These are phyloP conservation scores for Basidiobolus heterosporus DNA, from an alignment of 371 early-diverging fungal species.

Conservation along the genomic window DNA sequence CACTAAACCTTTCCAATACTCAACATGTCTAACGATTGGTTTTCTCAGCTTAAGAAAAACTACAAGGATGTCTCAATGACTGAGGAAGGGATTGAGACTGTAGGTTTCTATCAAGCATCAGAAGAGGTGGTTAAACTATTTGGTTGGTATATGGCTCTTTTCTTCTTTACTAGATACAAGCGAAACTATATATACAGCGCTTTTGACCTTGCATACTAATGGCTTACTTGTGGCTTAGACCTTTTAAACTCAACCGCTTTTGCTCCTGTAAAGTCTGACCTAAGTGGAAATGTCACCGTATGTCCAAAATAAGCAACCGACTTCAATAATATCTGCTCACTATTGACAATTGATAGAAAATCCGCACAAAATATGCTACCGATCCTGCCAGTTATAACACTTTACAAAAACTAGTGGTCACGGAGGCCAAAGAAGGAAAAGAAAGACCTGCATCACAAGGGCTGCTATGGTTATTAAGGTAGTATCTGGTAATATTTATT, in stretches of 20 bases:
- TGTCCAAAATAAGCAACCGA: neutral
- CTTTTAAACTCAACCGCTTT: constrained; percentile 58
- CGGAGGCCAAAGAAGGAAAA: constrained; percentile 48
- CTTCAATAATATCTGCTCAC: neutral
- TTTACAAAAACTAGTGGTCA: constrained; percentile 59
- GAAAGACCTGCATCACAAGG: constrained; percentile 75
- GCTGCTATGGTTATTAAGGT: constrained; percentile 83
- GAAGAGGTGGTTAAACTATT: constrained; percentile 66
- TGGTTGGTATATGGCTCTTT: constrained; percentile 30
- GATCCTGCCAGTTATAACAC: constrained; percentile 51
- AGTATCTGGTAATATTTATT: constrained; percentile 2
- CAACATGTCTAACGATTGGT: no score
- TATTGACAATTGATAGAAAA: constrained; percentile 39
- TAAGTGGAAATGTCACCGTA: constrained; percentile 77
- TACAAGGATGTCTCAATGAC: constrained; percentile 50
- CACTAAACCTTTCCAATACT: no score
- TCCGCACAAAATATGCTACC: constrained; percentile 43
- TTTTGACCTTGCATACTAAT: no score
- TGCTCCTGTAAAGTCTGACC: constrained; percentile 66
- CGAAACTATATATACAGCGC: no score
- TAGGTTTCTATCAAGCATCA: constrained; percentile 72
- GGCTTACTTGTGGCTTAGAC: constrained; percentile 28
- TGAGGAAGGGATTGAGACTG: constrained; percentile 55
- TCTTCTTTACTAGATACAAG: no score
- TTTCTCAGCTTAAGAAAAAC: constrained; percentile 21